Base-by-base conservation (phyloP, 2,329 filamentous ascomycete species). In the Pyricularia sp. region DNA sequence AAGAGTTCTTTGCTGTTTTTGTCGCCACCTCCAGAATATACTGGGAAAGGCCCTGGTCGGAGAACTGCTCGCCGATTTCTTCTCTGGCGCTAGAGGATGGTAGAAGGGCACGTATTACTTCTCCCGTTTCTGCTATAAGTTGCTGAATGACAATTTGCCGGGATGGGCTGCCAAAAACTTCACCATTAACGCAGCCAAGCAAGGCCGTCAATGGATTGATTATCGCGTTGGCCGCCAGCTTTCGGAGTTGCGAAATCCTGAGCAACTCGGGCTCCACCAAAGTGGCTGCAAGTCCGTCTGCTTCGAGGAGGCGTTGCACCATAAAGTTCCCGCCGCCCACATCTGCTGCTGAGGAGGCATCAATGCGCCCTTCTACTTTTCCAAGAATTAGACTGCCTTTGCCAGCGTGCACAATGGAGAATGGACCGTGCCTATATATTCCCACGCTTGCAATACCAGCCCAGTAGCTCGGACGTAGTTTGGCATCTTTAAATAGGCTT, bases 201-300 rank as follows among this genome's bases (percentile, higher is more conserved):
- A 97, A 76, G 0, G 88, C 88, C 0, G 91, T 94, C n/a, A 97
- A 77, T 0, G 93, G 91, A 72, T 96, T 96, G 70, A 97, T 85
- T 35, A 93, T 79, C 44, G 85, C 81, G 72, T 96, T 96, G 63
- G 93, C 80, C 0, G 89, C 88, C 1, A 97, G 79, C 74, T 96
- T 97, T 71, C 96, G 90, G 3, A 97, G 82, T 76, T 96, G 93
- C 33, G 33, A 40, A 26, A 44, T 35, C 61, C 7, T 28, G 31
- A 62, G 61, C 24, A 4, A 28, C 10, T 49, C 33, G 31, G 61
- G 35, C 19, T 33, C 40, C 10, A 35, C 61, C 61, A 62, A 40
- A 31, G 10, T 53, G 22, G 61, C 61, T 5, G 26, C 33, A 22
- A 62, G 61, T 28, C 40, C 24, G 22, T 40, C n/a, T 10, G 61